Percentiles rank a stretch among this genome's conserved stretches.
Evolutionary conservation across 441 rosid species (phyloP).

Genomic region (Syzygium syzygioides): DNA sequence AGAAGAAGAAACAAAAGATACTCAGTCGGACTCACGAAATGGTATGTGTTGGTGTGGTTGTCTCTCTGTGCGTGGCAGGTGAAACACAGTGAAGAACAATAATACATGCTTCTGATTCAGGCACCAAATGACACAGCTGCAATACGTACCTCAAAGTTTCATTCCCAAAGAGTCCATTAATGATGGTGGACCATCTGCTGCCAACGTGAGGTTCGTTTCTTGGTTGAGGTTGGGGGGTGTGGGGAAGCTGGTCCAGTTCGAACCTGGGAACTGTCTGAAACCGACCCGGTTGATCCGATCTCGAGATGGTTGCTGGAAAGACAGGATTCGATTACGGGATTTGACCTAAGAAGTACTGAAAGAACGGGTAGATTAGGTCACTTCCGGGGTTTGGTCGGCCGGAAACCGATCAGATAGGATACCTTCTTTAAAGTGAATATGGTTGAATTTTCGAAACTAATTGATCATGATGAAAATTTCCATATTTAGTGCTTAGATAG

Average conservation of each 20-base stretch:
- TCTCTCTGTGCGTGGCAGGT: background rate
- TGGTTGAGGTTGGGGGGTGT: background rate
- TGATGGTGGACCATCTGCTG: background rate
- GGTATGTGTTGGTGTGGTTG: background rate
- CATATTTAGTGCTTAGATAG: background rate
- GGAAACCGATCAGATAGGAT: background rate
- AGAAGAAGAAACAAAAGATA: background rate
- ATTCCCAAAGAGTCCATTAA: background rate
- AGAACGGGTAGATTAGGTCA: background rate
- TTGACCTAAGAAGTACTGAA: background rate
- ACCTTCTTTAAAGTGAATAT: background rate
- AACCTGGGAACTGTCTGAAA: background rate
- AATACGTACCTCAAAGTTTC: background rate
- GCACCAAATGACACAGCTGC: background rate
- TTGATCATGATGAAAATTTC: background rate
- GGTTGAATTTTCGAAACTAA: background rate
- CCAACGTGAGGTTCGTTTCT: background rate
- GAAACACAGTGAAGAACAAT: background rate
- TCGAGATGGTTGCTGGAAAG: background rate
- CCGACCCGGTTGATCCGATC: background rate
- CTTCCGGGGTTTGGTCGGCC: background rate
- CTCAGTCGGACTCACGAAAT: background rate
- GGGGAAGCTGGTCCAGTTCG: too few species aligned
- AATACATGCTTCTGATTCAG: background rate
- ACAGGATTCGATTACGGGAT: background rate